Base-by-base conservation (phyloP, 1,284 basidiomycete genomes). In the Ganoderma sinense region DNA sequence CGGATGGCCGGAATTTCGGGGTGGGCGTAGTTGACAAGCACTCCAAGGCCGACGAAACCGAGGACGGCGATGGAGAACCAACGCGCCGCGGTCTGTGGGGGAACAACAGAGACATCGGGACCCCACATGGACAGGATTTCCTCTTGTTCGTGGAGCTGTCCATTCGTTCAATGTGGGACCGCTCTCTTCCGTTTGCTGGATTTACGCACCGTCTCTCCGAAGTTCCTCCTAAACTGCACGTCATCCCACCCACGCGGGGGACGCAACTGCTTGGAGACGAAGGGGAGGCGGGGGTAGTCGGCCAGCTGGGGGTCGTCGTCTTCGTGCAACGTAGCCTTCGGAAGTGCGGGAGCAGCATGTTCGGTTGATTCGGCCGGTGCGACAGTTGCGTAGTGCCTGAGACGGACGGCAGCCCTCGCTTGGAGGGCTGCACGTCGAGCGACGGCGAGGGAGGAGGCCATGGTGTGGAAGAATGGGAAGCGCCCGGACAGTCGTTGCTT, bases 81-180 rank as follows among this genome's bases (percentile, higher is more conserved):
- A 61, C 85, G 84, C 56, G 91, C 79, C 11, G 94, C 93, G 2
- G 78, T 85, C 20, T 83, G 79, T 48, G 91, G 88, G 23, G 85
- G 81, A 23, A 93, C 82, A 53, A 82, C 80, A 59, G 92, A 86
- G 58, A 89, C 84, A 77, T 97, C 95, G 20, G 94, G 95, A 59
- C 93, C 93, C 94, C 94, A 97, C 92, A 97, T 94, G 59, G 92
- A 93, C 71, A 93, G 83, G 29, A 93, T 84, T 77, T 97, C 95
- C 75, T 96, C 94, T 77, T 90, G 87, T 81, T 95, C 94, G 75
- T 95, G 94, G 43, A 96, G 80, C 72, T 73, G 64, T 94, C 71
- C 71, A 64, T 58, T 55, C 26, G 18, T 26, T 63, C 61, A 64
- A 61, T 41, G 16, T 26, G 14, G 20, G 7, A 36, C 18, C 6